A percentile compares a stretch with the other conserved stretches of the same genome.
Evolutionary conservation across 176 grass and related monocot species (phyloP).

Genomic region (Zoysia japonica): DNA sequence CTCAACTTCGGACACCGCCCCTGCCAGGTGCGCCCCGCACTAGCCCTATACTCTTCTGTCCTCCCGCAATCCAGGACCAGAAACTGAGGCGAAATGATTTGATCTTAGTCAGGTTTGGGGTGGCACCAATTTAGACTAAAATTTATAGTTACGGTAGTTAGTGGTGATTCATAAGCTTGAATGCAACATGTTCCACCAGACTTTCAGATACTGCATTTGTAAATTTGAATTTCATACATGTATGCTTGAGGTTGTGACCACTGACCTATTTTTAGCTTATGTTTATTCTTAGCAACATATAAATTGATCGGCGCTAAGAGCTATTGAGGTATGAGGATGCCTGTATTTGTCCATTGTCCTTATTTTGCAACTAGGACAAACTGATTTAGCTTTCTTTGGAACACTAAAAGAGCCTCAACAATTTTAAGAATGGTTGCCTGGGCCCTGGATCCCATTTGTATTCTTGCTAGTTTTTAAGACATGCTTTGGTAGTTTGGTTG

Average conservation of each 20-base stretch:
- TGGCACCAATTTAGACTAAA: not conserved
- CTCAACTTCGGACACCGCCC: conserved; percentile 87
- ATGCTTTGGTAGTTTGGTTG: not conserved
- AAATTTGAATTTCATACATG: not conserved
- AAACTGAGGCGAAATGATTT: conserved; percentile 3
- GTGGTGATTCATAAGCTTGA: conserved; percentile 21
- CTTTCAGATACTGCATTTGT: not conserved
- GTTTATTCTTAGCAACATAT: not conserved
- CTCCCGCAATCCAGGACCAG: not conserved
- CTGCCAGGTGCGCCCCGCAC: conserved; percentile 57
- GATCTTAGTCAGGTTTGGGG: not conserved
- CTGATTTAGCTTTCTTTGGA: not conserved
- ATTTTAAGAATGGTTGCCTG: not conserved
- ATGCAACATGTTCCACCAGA: not conserved
- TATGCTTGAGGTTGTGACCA: not conserved
- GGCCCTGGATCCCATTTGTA: not conserved
- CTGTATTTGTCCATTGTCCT: not conserved
- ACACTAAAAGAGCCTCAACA: not conserved
- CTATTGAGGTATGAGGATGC: not conserved
- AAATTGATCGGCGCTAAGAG: not conserved
- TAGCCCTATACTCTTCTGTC: not conserved
- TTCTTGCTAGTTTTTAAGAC: not conserved
- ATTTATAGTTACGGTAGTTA: not conserved
- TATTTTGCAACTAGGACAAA: not conserved
- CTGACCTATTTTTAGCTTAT: not conserved